phyloP scores from a whole-genome alignment of 2,329 filamentous ascomycete species.

The Lizonia empirigonia region DNA sequence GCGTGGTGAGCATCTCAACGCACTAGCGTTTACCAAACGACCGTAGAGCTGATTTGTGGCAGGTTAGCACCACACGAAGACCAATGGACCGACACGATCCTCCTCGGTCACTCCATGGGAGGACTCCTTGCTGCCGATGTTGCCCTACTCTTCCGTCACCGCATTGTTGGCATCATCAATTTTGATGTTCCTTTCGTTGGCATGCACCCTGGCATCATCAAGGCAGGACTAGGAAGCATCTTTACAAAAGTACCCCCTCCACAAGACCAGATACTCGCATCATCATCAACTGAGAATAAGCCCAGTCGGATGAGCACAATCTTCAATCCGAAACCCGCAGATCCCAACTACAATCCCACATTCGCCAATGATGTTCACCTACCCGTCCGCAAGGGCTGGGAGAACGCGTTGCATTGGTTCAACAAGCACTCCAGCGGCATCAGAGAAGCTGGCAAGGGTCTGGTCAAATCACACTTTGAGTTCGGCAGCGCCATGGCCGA shows the following conservation, averaged over 20 bases:
- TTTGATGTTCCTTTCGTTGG: constrained; percentile 88
- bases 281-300: constrained; percentile 20
- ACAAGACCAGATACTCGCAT: constrained; percentile 29
- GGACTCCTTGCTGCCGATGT: constrained; percentile 83
- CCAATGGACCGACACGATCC: constrained; percentile 74
- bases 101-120: constrained; percentile 90
- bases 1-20: constrained; percentile 60
- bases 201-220: constrained; percentile 84
- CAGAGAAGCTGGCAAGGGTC: constrained; percentile 70
- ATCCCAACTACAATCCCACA: constrained; percentile 74
- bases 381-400: constrained; percentile 71
- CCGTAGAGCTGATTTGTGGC: constrained; percentile 10
- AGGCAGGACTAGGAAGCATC: constrained; percentile 79
- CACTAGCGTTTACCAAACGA: not conserved
- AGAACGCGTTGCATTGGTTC: constrained; percentile 73
- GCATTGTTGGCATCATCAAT: constrained; percentile 78
- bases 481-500: constrained; percentile 83
- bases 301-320: constrained; percentile 45
- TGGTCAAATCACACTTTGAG: constrained; percentile 80
- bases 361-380: constrained; percentile 77
- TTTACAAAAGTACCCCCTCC: constrained; percentile 60
- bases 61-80: constrained; percentile 79
- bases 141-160: constrained; percentile 73
- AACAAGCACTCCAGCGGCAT: constrained; percentile 80
- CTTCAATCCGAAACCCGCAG: constrained; percentile 47